Percentiles rank a stretch among this genome's conserved stretches.
These are phyloP conservation scores for Casuarina equisetifolia DNA, from an alignment of 306 rosid species.

Conservation along the genomic window DNA sequence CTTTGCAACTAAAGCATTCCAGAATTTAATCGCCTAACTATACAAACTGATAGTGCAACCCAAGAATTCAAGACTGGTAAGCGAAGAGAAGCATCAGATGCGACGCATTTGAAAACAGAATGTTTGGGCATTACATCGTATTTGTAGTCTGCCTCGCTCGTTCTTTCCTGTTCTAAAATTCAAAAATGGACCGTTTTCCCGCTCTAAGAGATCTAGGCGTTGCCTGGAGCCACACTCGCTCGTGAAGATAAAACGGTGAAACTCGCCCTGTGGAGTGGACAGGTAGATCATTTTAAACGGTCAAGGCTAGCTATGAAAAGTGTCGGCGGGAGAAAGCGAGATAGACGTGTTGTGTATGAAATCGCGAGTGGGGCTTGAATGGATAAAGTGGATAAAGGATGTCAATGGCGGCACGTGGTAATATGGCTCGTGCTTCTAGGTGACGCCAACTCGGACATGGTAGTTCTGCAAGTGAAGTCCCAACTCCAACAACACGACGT, in stretches of 20 bases:
- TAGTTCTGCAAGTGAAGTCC: too few species aligned
- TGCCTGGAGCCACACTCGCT: neutral
- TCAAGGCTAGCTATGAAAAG: constrained; percentile 34
- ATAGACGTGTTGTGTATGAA: too few species aligned
- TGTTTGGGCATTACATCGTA: too few species aligned
- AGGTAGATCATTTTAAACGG: constrained; percentile 15
- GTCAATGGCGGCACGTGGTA: too few species aligned
- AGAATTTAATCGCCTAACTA: neutral
- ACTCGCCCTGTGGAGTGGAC: neutral
- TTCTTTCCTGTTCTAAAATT: neutral
- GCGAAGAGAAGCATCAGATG: neutral
- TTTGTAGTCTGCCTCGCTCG: too few species aligned
- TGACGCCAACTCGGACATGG: too few species aligned
- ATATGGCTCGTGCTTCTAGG: too few species aligned
- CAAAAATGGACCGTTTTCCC: constrained; percentile 11
- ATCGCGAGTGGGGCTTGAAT: too few species aligned
- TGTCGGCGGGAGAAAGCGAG: neutral
- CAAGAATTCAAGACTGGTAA: neutral
- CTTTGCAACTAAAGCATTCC: neutral
- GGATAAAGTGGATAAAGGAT: too few species aligned
- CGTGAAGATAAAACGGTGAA: neutral
- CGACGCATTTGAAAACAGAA: neutral
- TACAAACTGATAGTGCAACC: neutral
- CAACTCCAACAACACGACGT: too few species aligned
- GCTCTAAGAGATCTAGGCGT: neutral